Evolutionary conservation across 768 basidiomycete genomes (phyloP).

Genomic region (Podaxis sp.): DNA sequence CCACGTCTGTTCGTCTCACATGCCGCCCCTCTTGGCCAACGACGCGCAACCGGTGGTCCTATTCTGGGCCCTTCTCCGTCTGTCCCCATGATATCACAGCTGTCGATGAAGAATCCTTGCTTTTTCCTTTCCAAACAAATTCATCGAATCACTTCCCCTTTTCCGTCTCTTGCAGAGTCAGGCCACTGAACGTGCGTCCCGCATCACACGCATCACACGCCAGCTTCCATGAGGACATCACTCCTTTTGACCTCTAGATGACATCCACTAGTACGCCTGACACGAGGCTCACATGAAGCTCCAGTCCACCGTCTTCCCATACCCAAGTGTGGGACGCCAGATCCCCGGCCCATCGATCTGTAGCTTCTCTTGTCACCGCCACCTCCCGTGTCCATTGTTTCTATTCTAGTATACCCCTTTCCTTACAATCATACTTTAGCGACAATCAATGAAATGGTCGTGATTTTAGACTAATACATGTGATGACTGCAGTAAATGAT

Average conservation of each 20-base stretch:
- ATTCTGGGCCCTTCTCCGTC: not conserved
- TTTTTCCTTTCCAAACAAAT: not conserved
- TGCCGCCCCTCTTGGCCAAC: not conserved
- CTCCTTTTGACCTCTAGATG: not conserved
- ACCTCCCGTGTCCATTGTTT: not conserved
- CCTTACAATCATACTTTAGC: not conserved
- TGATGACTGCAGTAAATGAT: conserved; percentile 19
- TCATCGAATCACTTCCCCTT: conserved; percentile 1
- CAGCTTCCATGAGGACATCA: not conserved
- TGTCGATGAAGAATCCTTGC: not conserved
- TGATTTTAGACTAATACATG: conserved; percentile 13
- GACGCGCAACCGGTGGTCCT: not conserved
- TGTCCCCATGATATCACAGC: not conserved
- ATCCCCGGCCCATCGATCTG: not conserved
- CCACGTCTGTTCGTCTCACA: not conserved
- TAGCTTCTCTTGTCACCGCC: not conserved
- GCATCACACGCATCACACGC: not conserved
- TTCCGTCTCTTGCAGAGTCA: not conserved
- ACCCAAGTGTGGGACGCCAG: not conserved
- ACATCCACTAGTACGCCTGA: not conserved
- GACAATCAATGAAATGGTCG: not conserved
- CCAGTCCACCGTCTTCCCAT: not conserved
- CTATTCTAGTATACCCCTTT: not conserved
- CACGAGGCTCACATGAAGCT: conserved; percentile 17
- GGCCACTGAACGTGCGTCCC: not conserved